Percentiles rank a stretch among this genome's conserved stretches.
phyloP scores from a whole-genome alignment of 148 eudicot species.

The Chenopodium berlandieri region DNA sequence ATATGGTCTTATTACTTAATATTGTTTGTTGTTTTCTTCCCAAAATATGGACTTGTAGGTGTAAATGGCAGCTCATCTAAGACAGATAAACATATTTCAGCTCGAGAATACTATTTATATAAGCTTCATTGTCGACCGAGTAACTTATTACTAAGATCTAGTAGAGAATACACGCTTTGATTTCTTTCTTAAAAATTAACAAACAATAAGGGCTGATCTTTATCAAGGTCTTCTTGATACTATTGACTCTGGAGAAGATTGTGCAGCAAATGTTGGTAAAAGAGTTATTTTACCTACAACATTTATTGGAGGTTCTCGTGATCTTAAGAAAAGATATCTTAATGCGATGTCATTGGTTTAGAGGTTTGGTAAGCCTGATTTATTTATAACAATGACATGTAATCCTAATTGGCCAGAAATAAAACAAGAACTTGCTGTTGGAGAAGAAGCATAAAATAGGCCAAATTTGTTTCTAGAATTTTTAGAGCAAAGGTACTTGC shows the following conservation, averaged over 20 bases:
- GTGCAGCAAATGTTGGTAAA: neutral
- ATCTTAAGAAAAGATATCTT: neutral
- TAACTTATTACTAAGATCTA: neutral
- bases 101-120: neutral
- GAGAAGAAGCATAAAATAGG: neutral
- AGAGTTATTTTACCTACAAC: neutral
- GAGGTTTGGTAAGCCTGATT: neutral
- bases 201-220: neutral
- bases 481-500: neutral
- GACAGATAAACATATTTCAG: neutral
- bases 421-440: neutral
- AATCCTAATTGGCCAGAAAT: neutral
- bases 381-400: neutral
- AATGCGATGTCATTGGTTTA: neutral
- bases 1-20: too few species aligned
- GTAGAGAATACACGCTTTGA: neutral
- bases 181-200: neutral
- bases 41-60: too few species aligned
- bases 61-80: too few species aligned
- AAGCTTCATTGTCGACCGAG: neutral
- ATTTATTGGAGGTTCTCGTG: neutral
- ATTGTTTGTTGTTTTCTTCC: too few species aligned
- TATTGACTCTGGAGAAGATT: neutral
- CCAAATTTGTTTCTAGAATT: neutral
- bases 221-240: slow-evolving; percentile 10